Percentiles rank a stretch among this genome's conserved stretches.
phyloP scores from a whole-genome alignment of 768 basidiomycete genomes.

The Kwoniella mangroviensis region DNA sequence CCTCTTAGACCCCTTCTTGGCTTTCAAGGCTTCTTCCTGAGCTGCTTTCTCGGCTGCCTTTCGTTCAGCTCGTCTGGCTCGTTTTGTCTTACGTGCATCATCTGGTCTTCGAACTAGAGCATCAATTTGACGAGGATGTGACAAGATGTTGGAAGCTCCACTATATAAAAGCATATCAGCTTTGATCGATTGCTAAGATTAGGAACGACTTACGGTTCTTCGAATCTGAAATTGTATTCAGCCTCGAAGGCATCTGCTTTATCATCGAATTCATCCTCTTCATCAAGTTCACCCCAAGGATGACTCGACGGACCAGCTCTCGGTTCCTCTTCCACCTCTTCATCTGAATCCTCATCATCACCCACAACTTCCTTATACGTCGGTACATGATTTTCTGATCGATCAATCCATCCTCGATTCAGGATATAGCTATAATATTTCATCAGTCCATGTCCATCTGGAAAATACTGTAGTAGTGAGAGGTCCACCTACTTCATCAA shows the following conservation, averaged over 20 bases:
- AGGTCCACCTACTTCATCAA: constrained; percentile 75
- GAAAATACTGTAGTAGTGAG: constrained; percentile 4
- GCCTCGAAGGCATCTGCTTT: constrained; percentile 89
- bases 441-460: background rate
- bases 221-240: constrained; percentile 97
- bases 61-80: constrained; percentile 73
- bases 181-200: background rate
- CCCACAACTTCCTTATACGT: constrained; percentile 80
- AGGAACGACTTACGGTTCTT: constrained; percentile 77
- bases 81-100: constrained; percentile 80
- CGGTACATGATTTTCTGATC: constrained; percentile 71
- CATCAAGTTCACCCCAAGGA: constrained; percentile 59
- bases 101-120: constrained; percentile 65
- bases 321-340: constrained; percentile 35
- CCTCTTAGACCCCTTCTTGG: constrained; percentile 71
- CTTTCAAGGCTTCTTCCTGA: constrained; percentile 69
- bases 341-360: constrained; percentile 20
- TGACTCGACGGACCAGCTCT: constrained; percentile 51
- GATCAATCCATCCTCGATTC: constrained; percentile 97
- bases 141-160: constrained; percentile 67
- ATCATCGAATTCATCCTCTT: constrained; percentile 77
- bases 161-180: constrained; percentile 57
- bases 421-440: constrained; percentile 78
- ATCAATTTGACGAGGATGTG: constrained; percentile 72
- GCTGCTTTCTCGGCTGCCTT: constrained; percentile 61